Evolutionary conservation across 805 yeast species (phyloP), one percentile per base, ranked within the genome.

Genomic region (Kluyveromyces siamensis): DNA sequence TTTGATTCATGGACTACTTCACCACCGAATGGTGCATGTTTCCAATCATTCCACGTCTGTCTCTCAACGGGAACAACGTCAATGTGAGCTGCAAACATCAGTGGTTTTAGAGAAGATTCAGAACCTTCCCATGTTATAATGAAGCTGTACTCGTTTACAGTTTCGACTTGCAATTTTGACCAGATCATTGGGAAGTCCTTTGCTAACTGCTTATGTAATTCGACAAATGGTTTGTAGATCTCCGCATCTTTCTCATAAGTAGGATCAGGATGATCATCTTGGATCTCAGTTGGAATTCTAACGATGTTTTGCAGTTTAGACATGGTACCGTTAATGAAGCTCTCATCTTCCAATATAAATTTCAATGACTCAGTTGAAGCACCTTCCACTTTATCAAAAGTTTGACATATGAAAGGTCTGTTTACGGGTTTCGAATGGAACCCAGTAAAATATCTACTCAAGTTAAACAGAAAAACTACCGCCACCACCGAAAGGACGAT

Each of bases 31-130:
- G 95, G 93, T 7, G 77, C 79, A 59, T 78, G 71, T 0, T 68
- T 67, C 95, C 95, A 87, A 48, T 76, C 70, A 27, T 60, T 64
- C 46, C 72, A 63, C 0, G 88, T 79, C 30, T 73, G 76, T 13
- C 65, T 61, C 55, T 80, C 84, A 9, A 84, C 83, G 1, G 95
- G 95, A 21, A 87, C 95, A 5, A 83, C 87, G 58, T 86, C 95
- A 62, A 79, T 84, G 61, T 87, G 95, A 1, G 91, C 90, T 58
- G 84, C 77, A 45, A 85, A 69, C 65, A 87, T 59, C 27, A 81
- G 55, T 13, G 95, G 95, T 61, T 83, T 81, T 52, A 81, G 67
- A 3, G 61, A 49, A 10, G 56, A 37, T 44, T 75, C 58, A 6
- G 76, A 61, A 6, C 95, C 93, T 50, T 72, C 59, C 77, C 86